Evolutionary conservation across 148 eudicot species (phyloP).

Genomic region (Rhododendron williamsianum): DNA sequence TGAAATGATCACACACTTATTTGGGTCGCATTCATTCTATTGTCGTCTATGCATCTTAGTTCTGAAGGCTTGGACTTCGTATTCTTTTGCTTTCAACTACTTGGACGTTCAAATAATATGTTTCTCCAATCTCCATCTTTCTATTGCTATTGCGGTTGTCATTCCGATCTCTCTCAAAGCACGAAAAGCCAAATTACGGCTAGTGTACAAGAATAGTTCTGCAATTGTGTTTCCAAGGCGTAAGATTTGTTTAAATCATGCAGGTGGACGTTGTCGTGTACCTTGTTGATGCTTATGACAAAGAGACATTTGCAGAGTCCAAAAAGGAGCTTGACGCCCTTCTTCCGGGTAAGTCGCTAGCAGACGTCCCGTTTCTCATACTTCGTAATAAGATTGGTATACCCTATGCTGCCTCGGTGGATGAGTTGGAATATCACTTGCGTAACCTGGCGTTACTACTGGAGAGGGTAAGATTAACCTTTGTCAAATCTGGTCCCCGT

Average conservation of each 20-base stretch:
- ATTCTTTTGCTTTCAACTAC: neutral
- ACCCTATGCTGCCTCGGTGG: constrained; percentile 42
- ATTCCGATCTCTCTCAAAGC: neutral
- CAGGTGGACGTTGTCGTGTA: constrained; percentile 46
- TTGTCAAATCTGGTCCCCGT: constrained; percentile 24
- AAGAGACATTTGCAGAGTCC: constrained; percentile 41
- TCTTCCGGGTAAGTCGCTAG: constrained; percentile 33
- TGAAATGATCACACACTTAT: neutral
- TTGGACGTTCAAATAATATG: neutral
- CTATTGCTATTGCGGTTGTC: too few relatives aligned
- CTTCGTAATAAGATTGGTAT: constrained; percentile 48
- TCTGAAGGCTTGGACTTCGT: neutral
- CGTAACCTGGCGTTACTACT: constrained; percentile 30
- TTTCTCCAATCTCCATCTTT: neutral
- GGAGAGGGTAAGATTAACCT: constrained; percentile 43
- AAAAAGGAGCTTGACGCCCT: constrained; percentile 38
- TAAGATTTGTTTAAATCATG: neutral
- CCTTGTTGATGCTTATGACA: constrained; percentile 42
- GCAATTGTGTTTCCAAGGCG: neutral
- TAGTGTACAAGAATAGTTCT: neutral
- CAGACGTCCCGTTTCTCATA: constrained; percentile 37
- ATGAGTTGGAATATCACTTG: constrained; percentile 26
- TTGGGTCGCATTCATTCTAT: neutral
- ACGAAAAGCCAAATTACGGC: neutral
- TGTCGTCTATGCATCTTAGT: neutral